Evolutionary conservation across 2,329 filamentous ascomycete species (phyloP), one percentile per base, ranked within the genome.

Genomic region (Trichoderma harzianum): DNA sequence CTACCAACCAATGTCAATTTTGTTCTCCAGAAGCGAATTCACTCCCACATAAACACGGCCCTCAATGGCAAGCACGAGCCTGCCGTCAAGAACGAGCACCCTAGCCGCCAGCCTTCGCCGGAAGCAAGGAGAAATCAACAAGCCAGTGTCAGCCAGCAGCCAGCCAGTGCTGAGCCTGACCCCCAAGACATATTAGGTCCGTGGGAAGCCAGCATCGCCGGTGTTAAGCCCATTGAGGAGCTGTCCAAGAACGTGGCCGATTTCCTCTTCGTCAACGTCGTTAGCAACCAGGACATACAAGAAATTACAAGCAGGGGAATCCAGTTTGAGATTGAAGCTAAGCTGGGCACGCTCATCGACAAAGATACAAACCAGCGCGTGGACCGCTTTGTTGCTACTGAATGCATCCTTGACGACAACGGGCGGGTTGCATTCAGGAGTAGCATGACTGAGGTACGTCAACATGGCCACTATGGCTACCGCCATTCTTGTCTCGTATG

Each of bases 301-400:
- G 89, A 92, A 75, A 87, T 92, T 24, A 81, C 84, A 18, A 87
- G 87, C 66, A 86, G 88, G 18, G 90, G 89, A 7, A 91, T 94
- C 16, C 88, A 93, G 73, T 90, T 98, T 68, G 96, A 99, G 81
- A 93, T 99, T 69, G 96, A 99, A 83, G 96, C 94, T 11, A 98
- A 98, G 81, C 85, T 98, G 62, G 96, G 96, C 21, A 91, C 90
- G 30, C 86, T 98, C 16, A 88, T 95, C 71, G 91, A 93, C 79
- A 90, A 89, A 78, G 88, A 91, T 73, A 92, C 89, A 7, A 89
- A 91, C 71, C 86, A 90, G 61, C 88, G 93, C n/a, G 83, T 95
- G 30, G 83, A 87, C 11, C 82, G 95, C 11, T 89, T 89, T 7
- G 86, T 96, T 5, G 81, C 86, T 26, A 91, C 93, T 0, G 92